Conservation (phyloP, 306 rosid genomes). For the Malus orientalis region DNA sequence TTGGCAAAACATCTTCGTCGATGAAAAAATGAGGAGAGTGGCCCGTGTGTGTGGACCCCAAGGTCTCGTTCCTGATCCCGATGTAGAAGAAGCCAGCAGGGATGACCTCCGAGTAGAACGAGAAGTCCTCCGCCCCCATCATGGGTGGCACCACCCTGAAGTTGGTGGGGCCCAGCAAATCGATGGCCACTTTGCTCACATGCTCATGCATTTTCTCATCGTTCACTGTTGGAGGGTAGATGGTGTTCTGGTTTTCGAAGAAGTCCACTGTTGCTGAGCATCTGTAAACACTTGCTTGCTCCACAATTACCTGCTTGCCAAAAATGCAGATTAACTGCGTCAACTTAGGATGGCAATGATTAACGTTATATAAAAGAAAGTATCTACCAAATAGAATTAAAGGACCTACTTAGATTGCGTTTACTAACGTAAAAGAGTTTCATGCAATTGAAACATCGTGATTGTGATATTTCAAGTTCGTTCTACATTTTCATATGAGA, state of each 20-base stretch:
- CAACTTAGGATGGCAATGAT: not conserved
- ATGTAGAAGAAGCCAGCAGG: constrained; percentile 82
- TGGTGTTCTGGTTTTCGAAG: constrained; percentile 65
- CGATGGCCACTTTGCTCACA: constrained; percentile 69
- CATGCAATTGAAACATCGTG: no score
- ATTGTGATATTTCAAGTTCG: no score
- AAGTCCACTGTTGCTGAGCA: constrained; percentile 75
- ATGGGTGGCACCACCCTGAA: constrained; percentile 78
- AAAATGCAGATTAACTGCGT: not conserved
- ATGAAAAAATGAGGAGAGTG: constrained; percentile 90
- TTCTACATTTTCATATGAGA: no score
- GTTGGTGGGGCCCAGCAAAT: constrained; percentile 52
- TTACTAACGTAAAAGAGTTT: no score
- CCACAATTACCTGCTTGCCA: constrained; percentile 67
- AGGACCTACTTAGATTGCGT: no score
- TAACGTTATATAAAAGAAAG: not conserved
- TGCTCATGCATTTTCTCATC: constrained; percentile 83
- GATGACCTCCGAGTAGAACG: constrained; percentile 62
- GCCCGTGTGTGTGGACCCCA: constrained; percentile 85
- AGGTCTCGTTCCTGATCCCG: constrained; percentile 70
- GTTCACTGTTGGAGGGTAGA: constrained; percentile 88
- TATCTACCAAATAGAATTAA: no score
- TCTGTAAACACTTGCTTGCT: constrained; percentile 74
- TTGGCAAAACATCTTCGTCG: constrained; percentile 72
- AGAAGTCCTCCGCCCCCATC: constrained; percentile 98